Conservation (phyloP, 2,329 filamentous ascomycete species). For the Pyrenophora seminiperda region DNA sequence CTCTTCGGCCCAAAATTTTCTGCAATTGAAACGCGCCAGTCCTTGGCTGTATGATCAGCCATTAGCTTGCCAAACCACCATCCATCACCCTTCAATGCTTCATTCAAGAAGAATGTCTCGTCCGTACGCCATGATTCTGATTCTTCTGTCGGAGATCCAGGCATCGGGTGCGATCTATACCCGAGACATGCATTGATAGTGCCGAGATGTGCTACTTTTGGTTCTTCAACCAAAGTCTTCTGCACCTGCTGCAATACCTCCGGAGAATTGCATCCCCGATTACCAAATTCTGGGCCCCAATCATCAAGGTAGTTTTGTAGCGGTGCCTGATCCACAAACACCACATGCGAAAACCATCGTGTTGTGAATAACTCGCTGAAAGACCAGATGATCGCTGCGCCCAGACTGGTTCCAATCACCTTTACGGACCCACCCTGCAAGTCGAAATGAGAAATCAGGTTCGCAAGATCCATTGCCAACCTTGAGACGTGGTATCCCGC, state of each 20-base stretch:
- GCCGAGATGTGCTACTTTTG: conserved; percentile 23
- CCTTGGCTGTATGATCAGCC: conserved; percentile 37
- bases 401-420: conserved; percentile 29
- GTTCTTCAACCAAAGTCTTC: conserved; percentile 14
- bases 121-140: conserved; percentile 27
- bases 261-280: conserved; percentile 28
- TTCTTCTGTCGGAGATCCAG: conserved; percentile 15
- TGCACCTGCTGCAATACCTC: conserved; percentile 24
- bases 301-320: conserved; percentile 33
- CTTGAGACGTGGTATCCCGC: conserved; percentile 37
- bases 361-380: conserved; percentile 37
- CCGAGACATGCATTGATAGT: conserved; percentile 33
- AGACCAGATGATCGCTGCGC: conserved; percentile 32
- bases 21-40: conserved; percentile 31
- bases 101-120: conserved; percentile 30
- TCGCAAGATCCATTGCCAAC: conserved; percentile 33
- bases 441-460: conserved; percentile 28
- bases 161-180: conserved; percentile 28
- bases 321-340: conserved; percentile 39
- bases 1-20: conserved; percentile 25
- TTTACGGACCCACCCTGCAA: conserved; percentile 13
- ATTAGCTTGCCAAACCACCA: conserved; percentile 40
- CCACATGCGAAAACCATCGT: conserved; percentile 23
- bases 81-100: conserved; percentile 32
- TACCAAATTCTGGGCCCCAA: conserved; percentile 31